A percentile compares a stretch with the other conserved stretches of the same genome.
phyloP scores from a whole-genome alignment of 345 rosid genomes.

The Brassica rapa region DNA sequence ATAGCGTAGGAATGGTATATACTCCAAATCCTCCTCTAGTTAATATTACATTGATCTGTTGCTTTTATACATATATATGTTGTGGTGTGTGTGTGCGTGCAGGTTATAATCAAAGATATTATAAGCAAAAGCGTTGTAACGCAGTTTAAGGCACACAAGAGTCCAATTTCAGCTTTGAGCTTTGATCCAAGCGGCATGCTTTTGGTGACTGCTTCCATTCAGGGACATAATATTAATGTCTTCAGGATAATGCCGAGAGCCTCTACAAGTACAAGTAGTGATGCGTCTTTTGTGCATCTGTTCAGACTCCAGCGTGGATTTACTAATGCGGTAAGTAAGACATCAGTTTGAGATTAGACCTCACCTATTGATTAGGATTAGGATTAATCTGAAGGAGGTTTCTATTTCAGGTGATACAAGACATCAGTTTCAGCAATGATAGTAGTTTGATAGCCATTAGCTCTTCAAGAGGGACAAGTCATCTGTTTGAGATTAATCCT shows the following conservation, averaged over 20 bases:
- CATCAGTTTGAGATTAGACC: slow-evolving; percentile 53
- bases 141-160: slow-evolving; percentile 89
- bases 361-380: not conserved
- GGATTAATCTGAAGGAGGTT: slow-evolving; percentile 6
- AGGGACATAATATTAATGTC: slow-evolving; percentile 86
- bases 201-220: slow-evolving; percentile 87
- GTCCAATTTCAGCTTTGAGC: slow-evolving; percentile 84
- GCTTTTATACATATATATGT: not conserved
- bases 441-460: slow-evolving; percentile 86
- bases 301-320: slow-evolving; percentile 92
- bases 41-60: slow-evolving; percentile 2
- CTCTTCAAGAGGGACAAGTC: slow-evolving; percentile 93
- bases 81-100: slow-evolving; percentile 17
- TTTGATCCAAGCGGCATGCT: slow-evolving; percentile 91
- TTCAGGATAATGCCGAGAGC: slow-evolving; percentile 71
- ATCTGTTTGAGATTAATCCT: slow-evolving; percentile 79
- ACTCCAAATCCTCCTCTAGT: slow-evolving; percentile 20
- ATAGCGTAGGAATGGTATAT: slow-evolving; percentile 79
- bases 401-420: slow-evolving; percentile 73
- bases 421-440: slow-evolving; percentile 69
- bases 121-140: slow-evolving; percentile 63
- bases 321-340: slow-evolving; percentile 83
- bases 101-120: slow-evolving; percentile 84
- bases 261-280: slow-evolving; percentile 52
- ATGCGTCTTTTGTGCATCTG: slow-evolving; percentile 65